These are phyloP conservation scores for Leccinum sublutescens DNA, from an alignment of 768 basidiomycete genomes.

Conservation along the genomic window DNA sequence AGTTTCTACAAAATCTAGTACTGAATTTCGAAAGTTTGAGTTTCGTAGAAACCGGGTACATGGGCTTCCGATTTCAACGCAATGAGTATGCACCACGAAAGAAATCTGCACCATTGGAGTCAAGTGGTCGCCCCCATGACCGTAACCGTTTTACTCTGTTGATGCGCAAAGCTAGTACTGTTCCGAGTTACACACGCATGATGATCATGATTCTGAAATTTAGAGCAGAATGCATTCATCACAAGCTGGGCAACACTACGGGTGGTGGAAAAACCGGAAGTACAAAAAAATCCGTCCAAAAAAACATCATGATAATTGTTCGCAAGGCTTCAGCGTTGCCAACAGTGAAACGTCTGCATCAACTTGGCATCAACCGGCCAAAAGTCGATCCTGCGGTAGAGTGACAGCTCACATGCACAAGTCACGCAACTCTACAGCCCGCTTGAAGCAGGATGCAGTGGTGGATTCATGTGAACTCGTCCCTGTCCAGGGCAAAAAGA, in stretches of 20 bases:
- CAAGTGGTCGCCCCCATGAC: background rate
- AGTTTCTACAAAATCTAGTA: too few species aligned
- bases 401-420: slow-evolving; percentile 3
- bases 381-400: slow-evolving; percentile 4
- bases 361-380: background rate
- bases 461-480: background rate
- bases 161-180: background rate
- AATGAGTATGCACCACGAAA: background rate
- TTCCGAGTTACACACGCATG: background rate
- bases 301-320: background rate
- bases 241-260: background rate
- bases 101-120: background rate
- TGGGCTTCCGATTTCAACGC: background rate
- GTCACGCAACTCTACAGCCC: slow-evolving; percentile 1
- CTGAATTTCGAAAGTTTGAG: background rate
- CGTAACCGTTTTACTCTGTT: too few species aligned
- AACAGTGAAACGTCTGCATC: slow-evolving; percentile 1
- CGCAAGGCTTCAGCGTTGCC: background rate
- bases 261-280: background rate
- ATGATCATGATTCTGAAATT: background rate
- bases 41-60: too few species aligned
- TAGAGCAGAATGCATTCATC: background rate
- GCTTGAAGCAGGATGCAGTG: slow-evolving; percentile 11
- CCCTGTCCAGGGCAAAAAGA: slow-evolving; percentile 5
- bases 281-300: background rate